Evolutionary conservation across 306 rosid species (phyloP), one percentile per base, ranked within the genome.

Genomic region (Castanospermum australe): DNA sequence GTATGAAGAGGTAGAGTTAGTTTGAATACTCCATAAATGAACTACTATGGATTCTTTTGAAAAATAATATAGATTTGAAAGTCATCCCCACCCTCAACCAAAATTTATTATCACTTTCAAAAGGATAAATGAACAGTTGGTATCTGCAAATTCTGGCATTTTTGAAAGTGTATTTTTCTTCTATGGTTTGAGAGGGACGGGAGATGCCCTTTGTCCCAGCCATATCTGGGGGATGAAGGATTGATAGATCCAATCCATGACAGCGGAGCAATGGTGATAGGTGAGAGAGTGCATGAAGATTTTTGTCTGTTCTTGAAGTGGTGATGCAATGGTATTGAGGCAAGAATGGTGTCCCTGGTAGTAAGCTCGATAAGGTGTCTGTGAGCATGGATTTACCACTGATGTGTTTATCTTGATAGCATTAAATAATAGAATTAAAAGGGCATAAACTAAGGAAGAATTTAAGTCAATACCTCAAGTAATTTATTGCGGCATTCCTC

Each of bases 401-500:
- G 8, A 15, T 4, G 17, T 5, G 21, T 15, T 2, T 7, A 15
- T 17, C 57, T n/a, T 17, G 24, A n/a, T 17, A 18, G 5, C 30
- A 2, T 17, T 12, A 71, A 39, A 56, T 14, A 55, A 15, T 38
- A 28, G 22, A 14, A 61, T 33, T 59, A 28, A n/a, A 18, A 45
- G 33, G 28, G 20, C 14, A 44, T 15, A 61, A 41, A 57, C 44
- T 62, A 41, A 11, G 41, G 30, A 62, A 42, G 45, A 52, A 35
- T 30, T 55, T 57, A 47, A 75, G 17, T 60, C 41, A 36, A 60
- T 84, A 90, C 97, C 94, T 92, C 81, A 4, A 82, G 76, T 32
- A 92, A 24, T 47, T 54, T 48, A 28, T 9, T 66, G 51, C 47
- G 64, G 62, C 82, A 76, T 80, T 87, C 83, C 64, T 73, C 85